These are phyloP conservation scores for Nothophytophthora sp. DNA, from an alignment of 352 stramenopile genomes.

Conservation along the genomic window DNA sequence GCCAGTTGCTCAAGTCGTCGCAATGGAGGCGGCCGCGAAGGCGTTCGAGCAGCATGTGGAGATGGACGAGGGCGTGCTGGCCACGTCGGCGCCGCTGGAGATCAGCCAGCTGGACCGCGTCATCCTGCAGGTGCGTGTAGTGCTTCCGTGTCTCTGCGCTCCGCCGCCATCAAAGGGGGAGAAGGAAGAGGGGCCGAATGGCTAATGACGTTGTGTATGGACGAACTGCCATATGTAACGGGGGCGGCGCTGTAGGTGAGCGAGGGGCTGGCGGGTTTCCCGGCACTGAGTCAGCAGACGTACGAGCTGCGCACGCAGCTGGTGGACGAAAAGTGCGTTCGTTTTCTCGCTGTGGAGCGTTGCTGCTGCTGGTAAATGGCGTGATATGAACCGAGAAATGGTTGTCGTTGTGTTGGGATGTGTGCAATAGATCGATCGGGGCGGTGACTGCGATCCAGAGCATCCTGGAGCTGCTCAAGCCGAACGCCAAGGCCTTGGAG, in stretches of 20 bases:
- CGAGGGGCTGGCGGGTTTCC: constrained; percentile 39
- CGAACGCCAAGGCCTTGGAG: constrained; percentile 39
- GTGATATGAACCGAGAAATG: no score
- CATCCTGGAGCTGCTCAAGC: constrained; percentile 47
- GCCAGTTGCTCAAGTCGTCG: not conserved
- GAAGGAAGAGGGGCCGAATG: no score
- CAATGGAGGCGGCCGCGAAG: constrained; percentile 33
- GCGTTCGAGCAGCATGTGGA: constrained; percentile 66
- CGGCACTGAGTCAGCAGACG: constrained; percentile 40
- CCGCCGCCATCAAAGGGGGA: no score
- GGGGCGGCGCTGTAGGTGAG: constrained; percentile 23
- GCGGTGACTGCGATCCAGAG: constrained; percentile 43
- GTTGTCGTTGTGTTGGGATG: not conserved
- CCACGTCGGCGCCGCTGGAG: constrained; percentile 59
- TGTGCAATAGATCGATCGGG: constrained; percentile 36
- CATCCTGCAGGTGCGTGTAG: constrained; percentile 42
- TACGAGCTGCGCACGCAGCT: constrained; percentile 48
- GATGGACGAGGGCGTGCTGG: constrained; percentile 65
- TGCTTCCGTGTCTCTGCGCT: no score
- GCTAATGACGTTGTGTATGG: not conserved
- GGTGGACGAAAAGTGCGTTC: constrained; percentile 58
- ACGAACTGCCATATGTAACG: not conserved
- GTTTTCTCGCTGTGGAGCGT: no score
- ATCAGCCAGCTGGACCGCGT: constrained; percentile 44
- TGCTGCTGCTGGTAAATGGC: no score